Conservation (phyloP, 768 basidiomycete species). For the Trametes maxima region DNA sequence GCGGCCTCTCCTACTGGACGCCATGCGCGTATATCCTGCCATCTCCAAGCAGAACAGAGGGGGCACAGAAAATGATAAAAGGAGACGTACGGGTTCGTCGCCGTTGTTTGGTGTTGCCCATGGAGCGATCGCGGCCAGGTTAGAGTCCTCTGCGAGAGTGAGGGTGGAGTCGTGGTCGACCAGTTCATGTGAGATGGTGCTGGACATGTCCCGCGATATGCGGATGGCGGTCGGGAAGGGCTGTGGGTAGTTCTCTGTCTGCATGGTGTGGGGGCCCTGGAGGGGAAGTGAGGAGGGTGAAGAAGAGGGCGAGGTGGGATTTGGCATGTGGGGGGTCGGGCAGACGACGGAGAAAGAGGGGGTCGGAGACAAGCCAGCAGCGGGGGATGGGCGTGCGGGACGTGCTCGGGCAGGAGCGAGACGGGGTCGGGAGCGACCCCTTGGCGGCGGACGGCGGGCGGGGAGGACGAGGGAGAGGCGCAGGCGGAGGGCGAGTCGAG, state of each 20-base stretch:
- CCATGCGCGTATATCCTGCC: not conserved
- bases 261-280: conserved; percentile 26
- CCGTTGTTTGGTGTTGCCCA: conserved; percentile 21
- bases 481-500: not conserved
- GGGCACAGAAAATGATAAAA: not conserved
- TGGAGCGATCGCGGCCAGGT: conserved; percentile 20
- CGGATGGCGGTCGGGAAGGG: conserved; percentile 20
- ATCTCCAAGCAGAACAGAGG: not conserved
- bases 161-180: conserved; percentile 18
- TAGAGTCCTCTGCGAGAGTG: conserved; percentile 18
- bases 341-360: conserved; percentile 5
- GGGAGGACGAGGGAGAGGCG: not conserved
- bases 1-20: not conserved
- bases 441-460: not conserved
- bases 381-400: not conserved
- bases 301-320: conserved; percentile 24
- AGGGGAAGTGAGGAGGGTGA: conserved; percentile 27
- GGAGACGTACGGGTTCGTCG: conserved; percentile 17
- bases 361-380: conserved; percentile 24
- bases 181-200: conserved; percentile 11
- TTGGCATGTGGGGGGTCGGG: conserved; percentile 24
- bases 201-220: conserved; percentile 20
- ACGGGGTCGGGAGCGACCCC: not conserved
- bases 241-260: conserved; percentile 18
- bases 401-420: not conserved